Conservation (phyloP, 148 eudicot genomes). For the Rhododendron ferrugineum region DNA sequence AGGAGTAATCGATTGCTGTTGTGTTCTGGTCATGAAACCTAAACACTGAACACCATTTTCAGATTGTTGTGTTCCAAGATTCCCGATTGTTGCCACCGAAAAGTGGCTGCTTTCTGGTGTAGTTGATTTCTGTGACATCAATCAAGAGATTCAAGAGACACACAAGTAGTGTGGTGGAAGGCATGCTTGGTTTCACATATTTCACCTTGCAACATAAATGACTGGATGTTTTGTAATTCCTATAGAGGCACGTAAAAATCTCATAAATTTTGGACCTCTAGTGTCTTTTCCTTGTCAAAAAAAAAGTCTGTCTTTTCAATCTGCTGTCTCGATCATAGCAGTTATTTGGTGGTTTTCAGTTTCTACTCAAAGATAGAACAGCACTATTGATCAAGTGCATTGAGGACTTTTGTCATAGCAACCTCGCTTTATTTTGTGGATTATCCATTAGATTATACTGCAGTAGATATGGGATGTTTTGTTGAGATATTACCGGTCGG, state of each 20-base stretch:
- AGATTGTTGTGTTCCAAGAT: not conserved
- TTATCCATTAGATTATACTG: not conserved
- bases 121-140: not conserved
- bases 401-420: not conserved
- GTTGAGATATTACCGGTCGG: not conserved
- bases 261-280: not conserved
- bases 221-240: not conserved
- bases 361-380: not conserved
- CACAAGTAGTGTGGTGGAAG: not conserved
- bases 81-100: not conserved
- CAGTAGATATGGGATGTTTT: not conserved
- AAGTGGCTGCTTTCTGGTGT: not conserved
- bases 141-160: not conserved
- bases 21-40: not conserved
- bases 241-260: not conserved
- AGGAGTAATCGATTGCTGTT: not conserved
- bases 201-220: not conserved
- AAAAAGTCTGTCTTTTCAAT: not conserved
- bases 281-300: not conserved
- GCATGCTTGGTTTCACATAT: slow-evolving; percentile 1
- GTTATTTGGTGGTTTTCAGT: not conserved
- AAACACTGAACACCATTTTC: not conserved
- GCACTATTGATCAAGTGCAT: not conserved
- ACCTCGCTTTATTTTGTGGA: not conserved
- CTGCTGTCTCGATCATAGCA: not conserved